phyloP scores from a whole-genome alignment of 2,329 filamentous ascomycete genomes.

The Chaetomiaceae sp. region DNA sequence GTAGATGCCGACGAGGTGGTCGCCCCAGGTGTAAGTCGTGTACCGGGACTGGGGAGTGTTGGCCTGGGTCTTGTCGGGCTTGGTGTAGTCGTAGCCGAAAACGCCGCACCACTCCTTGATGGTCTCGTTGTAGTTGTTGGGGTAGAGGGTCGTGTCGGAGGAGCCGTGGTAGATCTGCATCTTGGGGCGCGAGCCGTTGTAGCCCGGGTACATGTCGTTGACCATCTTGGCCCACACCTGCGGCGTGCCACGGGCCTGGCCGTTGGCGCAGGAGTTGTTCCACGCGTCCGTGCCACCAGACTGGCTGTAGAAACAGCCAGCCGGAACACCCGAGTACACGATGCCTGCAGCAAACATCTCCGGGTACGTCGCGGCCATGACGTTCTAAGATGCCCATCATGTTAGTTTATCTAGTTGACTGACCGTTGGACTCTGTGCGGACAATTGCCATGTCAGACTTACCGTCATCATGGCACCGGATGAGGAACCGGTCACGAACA shows the following conservation, averaged over 20 bases:
- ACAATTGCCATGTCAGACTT: constrained; percentile 4
- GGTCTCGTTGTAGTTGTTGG: constrained; percentile 47
- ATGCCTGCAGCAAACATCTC: constrained; percentile 41
- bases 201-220: constrained; percentile 42
- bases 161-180: constrained; percentile 56
- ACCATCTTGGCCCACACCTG: constrained; percentile 44
- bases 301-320: constrained; percentile 38
- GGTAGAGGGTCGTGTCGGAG: constrained; percentile 42
- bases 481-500: constrained; percentile 48
- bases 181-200: constrained; percentile 43
- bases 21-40: constrained; percentile 23
- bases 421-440: too few species aligned
- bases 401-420: too few species aligned
- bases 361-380: constrained; percentile 42
- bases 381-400: constrained; percentile 31
- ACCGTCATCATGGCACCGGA: constrained; percentile 47
- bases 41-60: constrained; percentile 24
- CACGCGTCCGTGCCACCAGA: constrained; percentile 35
- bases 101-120: constrained; percentile 51
- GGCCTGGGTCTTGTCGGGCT: constrained; percentile 22
- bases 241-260: constrained; percentile 34
- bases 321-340: constrained; percentile 39
- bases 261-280: constrained; percentile 47
- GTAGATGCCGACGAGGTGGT: constrained; percentile 25
- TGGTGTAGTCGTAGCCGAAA: constrained; percentile 33